phyloP scores from a whole-genome alignment of 2,329 filamentous ascomycete genomes.

The Didymella segeticola region DNA sequence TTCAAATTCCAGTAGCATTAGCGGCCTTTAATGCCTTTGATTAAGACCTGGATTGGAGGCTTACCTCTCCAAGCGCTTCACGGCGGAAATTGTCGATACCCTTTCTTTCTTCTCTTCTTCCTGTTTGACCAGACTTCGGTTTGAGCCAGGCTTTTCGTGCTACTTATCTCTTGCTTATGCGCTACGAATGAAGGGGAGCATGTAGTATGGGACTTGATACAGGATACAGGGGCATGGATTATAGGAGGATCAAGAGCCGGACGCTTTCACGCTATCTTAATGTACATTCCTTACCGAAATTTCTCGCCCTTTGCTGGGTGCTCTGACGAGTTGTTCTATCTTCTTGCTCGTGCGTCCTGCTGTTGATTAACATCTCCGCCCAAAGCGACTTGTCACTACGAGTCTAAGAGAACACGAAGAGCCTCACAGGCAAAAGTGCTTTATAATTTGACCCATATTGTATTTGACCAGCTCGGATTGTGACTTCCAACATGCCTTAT shows the following conservation, averaged over 20 bases:
- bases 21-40: conserved; percentile 24
- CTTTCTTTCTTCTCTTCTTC: conserved; percentile 24
- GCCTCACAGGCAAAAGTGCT: conserved; percentile 31
- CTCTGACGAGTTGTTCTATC: background rate
- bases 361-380: background rate
- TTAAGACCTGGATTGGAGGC: conserved; percentile 24
- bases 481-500: too few relatives aligned
- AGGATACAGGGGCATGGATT: conserved; percentile 5
- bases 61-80: conserved; percentile 34
- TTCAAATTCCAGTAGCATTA: conserved; percentile 18
- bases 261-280: conserved; percentile 27
- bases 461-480: too few relatives aligned
- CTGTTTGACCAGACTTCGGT: conserved; percentile 1
- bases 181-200: conserved; percentile 1
- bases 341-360: background rate
- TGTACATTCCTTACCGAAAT: conserved; percentile 32
- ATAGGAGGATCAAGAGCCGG: conserved; percentile 6
- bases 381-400: conserved; percentile 9
- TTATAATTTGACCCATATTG: too few relatives aligned
- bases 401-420: conserved; percentile 26
- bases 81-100: conserved; percentile 46
- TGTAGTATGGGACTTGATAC: conserved; percentile 19
- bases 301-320: background rate
- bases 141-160: conserved; percentile 8
- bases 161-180: conserved; percentile 7